phyloP scores from a whole-genome alignment of 1,139 yeast genomes.

The Yarrowia galli region DNA sequence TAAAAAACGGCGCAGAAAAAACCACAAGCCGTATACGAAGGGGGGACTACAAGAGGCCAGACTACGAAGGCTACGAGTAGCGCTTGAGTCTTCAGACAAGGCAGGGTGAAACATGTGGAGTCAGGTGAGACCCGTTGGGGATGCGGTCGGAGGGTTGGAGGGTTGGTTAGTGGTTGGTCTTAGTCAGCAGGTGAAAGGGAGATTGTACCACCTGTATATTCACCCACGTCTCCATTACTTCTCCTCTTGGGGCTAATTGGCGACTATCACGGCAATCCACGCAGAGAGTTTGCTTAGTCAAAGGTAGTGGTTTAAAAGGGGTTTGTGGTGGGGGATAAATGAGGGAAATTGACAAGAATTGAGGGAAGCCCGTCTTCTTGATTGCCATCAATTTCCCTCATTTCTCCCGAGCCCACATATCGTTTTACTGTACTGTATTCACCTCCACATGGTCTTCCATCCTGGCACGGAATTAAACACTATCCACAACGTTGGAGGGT shows the following conservation, averaged over 20 bases:
- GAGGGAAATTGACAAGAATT: too few relatives aligned
- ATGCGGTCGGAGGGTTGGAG: not conserved
- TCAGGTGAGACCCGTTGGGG: slow-evolving; percentile 8
- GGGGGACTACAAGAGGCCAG: too few relatives aligned
- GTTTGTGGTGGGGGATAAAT: not conserved
- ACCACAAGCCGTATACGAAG: slow-evolving; percentile 29
- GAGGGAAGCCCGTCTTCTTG: too few relatives aligned
- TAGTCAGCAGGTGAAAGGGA: too few relatives aligned
- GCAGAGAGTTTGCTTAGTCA: slow-evolving; percentile 20
- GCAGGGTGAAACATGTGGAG: not conserved
- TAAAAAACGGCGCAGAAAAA: slow-evolving; percentile 3
- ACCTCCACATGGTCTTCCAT: too few relatives aligned
- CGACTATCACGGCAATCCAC: slow-evolving; percentile 24
- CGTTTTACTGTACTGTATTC: not conserved
- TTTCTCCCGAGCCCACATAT: too few relatives aligned
- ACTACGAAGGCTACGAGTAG: too few relatives aligned
- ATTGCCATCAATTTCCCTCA: too few relatives aligned
- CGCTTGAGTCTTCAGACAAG: not conserved
- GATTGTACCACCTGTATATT: too few relatives aligned
- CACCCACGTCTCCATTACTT: too few relatives aligned
- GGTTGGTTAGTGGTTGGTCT: too few relatives aligned
- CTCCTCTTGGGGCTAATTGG: slow-evolving; percentile 7
- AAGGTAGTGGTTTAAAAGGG: not conserved
- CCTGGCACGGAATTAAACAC: slow-evolving; percentile 16
- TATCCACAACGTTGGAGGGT: not conserved